A percentile compares a stretch with the other conserved stretches of the same genome.
These are phyloP conservation scores for Dothideomycetes sp. DNA, from an alignment of 2,329 filamentous ascomycete genomes.

Conservation along the genomic window DNA sequence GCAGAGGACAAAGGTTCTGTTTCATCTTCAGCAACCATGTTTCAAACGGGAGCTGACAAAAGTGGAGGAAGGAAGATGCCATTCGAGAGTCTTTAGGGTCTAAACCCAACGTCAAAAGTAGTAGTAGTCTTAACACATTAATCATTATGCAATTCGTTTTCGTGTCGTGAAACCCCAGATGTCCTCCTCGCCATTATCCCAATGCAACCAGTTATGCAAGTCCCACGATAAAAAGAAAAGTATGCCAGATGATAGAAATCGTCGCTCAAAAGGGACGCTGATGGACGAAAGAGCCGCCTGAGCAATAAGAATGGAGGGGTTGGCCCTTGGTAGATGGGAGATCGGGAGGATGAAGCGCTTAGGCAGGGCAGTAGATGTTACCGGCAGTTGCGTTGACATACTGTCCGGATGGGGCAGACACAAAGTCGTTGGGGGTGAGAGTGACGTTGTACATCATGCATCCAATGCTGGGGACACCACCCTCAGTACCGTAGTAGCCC, in stretches of 20 bases:
- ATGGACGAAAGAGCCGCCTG: background rate
- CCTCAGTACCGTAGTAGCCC: constrained; percentile 26
- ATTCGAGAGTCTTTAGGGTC: no score
- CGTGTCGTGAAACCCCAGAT: background rate
- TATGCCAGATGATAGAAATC: background rate
- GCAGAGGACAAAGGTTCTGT: no score
- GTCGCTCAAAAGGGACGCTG: background rate
- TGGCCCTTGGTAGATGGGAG: background rate
- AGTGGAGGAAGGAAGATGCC: no score
- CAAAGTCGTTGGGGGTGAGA: constrained; percentile 25
- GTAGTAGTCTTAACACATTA: no score
- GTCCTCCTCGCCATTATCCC: background rate
- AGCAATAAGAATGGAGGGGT: constrained; percentile 6
- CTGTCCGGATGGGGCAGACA: constrained; percentile 22
- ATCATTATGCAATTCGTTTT: background rate
- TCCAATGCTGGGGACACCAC: constrained; percentile 25
- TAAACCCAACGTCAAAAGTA: no score
- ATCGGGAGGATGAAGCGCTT: background rate
- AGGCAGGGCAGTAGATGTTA: constrained; percentile 25
- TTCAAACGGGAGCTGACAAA: no score
- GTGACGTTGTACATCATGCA: constrained; percentile 29
- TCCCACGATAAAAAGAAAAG: background rate
- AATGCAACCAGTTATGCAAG: background rate
- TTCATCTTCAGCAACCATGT: no score
- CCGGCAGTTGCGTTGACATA: constrained; percentile 26